These are phyloP conservation scores for Rhexocercosporidium sp. DNA, from an alignment of 2,329 filamentous ascomycete genomes.

Conservation along the genomic window DNA sequence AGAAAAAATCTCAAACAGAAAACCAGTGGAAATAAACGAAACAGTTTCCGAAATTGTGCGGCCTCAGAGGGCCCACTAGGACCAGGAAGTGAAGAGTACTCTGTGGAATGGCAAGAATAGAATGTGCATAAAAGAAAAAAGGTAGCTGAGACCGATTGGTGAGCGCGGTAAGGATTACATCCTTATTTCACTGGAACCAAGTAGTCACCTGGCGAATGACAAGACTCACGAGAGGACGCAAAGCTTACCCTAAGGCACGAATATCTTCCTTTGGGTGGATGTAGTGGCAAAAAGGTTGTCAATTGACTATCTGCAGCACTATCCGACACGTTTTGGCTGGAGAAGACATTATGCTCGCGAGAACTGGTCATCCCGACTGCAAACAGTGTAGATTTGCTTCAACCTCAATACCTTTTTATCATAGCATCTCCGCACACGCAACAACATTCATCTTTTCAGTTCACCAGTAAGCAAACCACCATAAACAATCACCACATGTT, in stretches of 20 bases:
- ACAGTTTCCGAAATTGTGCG: no score
- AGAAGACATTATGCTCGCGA: not conserved
- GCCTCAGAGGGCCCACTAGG: no score
- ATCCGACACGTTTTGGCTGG: not conserved
- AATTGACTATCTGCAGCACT: not conserved
- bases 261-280: not conserved
- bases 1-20: no score
- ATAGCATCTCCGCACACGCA: conserved; percentile 6
- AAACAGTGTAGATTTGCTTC: not conserved
- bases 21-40: no score
- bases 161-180: no score
- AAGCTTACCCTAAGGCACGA: not conserved
- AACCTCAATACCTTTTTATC: conserved; percentile 1
- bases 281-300: not conserved
- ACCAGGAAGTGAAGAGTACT: no score
- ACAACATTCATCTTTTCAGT: conserved; percentile 1
- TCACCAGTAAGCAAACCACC: conserved; percentile 7
- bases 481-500: conserved; percentile 4
- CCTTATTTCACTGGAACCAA: no score
- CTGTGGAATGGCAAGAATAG: no score
- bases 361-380: not conserved
- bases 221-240: not conserved
- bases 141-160: no score
- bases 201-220: no score
- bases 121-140: no score